phyloP scores from a whole-genome alignment of 768 basidiomycete genomes.

The Suillus subalutaceus region DNA sequence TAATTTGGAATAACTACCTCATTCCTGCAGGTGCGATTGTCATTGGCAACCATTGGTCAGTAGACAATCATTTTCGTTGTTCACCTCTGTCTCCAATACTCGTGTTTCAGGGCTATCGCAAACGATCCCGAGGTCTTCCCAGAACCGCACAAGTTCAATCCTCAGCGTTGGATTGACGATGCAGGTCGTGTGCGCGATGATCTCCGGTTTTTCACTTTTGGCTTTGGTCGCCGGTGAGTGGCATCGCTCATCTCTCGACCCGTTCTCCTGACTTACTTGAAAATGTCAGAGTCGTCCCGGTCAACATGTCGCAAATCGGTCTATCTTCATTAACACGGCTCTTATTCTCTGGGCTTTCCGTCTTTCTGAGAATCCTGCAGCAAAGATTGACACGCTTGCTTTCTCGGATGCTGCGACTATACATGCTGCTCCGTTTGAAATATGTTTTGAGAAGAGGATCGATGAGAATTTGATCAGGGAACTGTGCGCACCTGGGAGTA shows the following conservation, averaged over 20 bases:
- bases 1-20: constrained; percentile 40
- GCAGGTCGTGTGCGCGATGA: constrained; percentile 30
- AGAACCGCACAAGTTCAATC: constrained; percentile 56
- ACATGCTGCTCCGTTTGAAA: constrained; percentile 60
- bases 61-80: background rate
- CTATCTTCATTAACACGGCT: constrained; percentile 64
- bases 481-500: background rate
- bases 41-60: constrained; percentile 42
- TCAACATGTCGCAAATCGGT: constrained; percentile 45
- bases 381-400: constrained; percentile 60
- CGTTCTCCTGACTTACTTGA: background rate
- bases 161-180: constrained; percentile 50
- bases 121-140: constrained; percentile 57
- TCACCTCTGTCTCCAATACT: background rate
- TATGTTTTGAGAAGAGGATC: constrained; percentile 51
- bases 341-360: constrained; percentile 65
- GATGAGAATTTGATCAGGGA: constrained; percentile 5
- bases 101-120: constrained; percentile 40
- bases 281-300: constrained; percentile 55
- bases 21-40: constrained; percentile 45
- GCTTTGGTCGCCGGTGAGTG: constrained; percentile 38
- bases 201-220: constrained; percentile 35
- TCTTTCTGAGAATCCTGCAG: constrained; percentile 46
- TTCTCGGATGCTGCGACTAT: constrained; percentile 63
- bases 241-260: background rate